phyloP scores from a whole-genome alignment of 2,329 filamentous ascomycete species.

The Pestalotiopsis sp. region DNA sequence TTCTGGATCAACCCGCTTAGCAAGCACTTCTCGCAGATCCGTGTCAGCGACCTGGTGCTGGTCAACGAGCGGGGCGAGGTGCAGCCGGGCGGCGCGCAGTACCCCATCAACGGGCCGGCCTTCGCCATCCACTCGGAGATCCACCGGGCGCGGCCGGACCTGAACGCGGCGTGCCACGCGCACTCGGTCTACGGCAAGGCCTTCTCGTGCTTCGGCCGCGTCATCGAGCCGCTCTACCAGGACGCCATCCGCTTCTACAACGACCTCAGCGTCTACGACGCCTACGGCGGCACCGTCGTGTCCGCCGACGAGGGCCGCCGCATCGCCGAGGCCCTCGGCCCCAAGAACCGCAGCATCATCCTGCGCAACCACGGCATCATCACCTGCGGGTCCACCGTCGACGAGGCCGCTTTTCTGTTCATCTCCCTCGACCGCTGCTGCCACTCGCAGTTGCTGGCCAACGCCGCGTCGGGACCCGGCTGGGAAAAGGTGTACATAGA shows the following conservation, averaged over 20 bases:
- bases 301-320: constrained; percentile 39
- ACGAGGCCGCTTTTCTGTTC: constrained; percentile 44
- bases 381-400: constrained; percentile 41
- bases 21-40: constrained; percentile 13
- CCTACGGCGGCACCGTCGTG: constrained; percentile 36
- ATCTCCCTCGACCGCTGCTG: constrained; percentile 38
- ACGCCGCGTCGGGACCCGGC: constrained; percentile 17
- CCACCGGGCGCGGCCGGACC: constrained; percentile 58
- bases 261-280: constrained; percentile 31
- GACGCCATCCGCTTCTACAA: constrained; percentile 54
- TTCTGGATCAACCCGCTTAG: constrained; percentile 12
- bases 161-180: constrained; percentile 58
- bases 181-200: constrained; percentile 58
- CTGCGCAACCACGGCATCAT: constrained; percentile 46
- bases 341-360: constrained; percentile 39
- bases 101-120: constrained; percentile 32
- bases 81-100: constrained; percentile 4
- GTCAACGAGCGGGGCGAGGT: constrained; percentile 12
- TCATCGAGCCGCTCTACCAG: constrained; percentile 60
- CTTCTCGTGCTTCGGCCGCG: constrained; percentile 55
- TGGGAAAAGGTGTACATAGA: constrained; percentile 11
- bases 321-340: constrained; percentile 39
- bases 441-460: constrained; percentile 37
- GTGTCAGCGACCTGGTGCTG: constrained; percentile 13
- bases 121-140: constrained; percentile 63